phyloP scores from a whole-genome alignment of 805 yeast species.

The Vanderwaltozyma verrucispora region DNA sequence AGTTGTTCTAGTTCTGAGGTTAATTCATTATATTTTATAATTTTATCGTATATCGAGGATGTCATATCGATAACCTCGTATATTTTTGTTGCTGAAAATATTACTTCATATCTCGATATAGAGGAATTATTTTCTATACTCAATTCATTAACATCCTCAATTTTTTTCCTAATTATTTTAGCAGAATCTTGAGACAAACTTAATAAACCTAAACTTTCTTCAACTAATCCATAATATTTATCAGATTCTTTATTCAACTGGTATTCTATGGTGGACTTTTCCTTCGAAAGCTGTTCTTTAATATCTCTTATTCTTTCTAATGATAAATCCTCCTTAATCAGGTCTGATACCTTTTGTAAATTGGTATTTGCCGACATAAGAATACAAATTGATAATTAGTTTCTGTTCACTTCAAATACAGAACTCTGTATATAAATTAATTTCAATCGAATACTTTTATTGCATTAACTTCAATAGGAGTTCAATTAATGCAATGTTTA shows the following conservation, averaged over 20 bases:
- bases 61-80: slow-evolving; percentile 68
- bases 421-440: no score
- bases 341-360: slow-evolving; percentile 23
- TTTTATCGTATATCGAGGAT: slow-evolving; percentile 50
- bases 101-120: slow-evolving; percentile 57
- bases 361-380: not conserved
- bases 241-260: slow-evolving; percentile 65
- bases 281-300: slow-evolving; percentile 49
- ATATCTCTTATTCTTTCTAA: slow-evolving; percentile 42
- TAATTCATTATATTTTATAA: slow-evolving; percentile 44
- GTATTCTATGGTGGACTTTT: slow-evolving; percentile 64
- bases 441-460: no score
- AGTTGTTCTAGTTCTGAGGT: slow-evolving; percentile 41
- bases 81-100: slow-evolving; percentile 54
- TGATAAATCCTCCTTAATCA: slow-evolving; percentile 37
- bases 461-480: no score
- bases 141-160: slow-evolving; percentile 35
- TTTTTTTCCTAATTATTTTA: slow-evolving; percentile 37
- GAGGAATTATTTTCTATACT: slow-evolving; percentile 48
- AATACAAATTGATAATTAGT: no score
- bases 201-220: slow-evolving; percentile 33
- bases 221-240: slow-evolving; percentile 47
- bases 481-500: no score
- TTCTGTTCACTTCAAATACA: no score
- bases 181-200: slow-evolving; percentile 37